A percentile compares a stretch with the other conserved stretches of the same genome.
Evolutionary conservation across 2,329 filamentous ascomycete species (phyloP).

Genomic region (Aspergillus awamori): DNA sequence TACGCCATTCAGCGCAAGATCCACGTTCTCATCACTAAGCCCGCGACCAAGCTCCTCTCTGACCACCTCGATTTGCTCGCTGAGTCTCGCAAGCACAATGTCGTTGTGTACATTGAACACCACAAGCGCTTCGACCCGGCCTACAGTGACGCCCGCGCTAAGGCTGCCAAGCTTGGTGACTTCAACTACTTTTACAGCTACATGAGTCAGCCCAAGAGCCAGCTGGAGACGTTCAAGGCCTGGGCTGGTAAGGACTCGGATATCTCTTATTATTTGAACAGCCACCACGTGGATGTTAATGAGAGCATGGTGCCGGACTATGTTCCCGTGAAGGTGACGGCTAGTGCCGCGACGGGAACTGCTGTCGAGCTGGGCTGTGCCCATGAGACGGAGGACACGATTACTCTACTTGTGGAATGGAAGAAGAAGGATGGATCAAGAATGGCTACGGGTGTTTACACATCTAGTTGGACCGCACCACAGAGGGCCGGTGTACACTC

Average conservation of each 20-base stretch:
- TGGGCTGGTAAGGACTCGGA: slow-evolving; percentile 92
- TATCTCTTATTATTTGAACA: slow-evolving; percentile 96
- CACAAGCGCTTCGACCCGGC: slow-evolving; percentile 96
- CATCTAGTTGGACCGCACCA: slow-evolving; percentile 91
- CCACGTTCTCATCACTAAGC: slow-evolving; percentile 66
- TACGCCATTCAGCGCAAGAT: slow-evolving; percentile 87
- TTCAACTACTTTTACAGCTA: slow-evolving; percentile 99
- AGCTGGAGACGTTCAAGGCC: slow-evolving; percentile 91
- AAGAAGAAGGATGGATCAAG: slow-evolving; percentile 69
- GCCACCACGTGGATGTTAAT: slow-evolving; percentile 89
- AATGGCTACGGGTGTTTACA: slow-evolving; percentile 85
- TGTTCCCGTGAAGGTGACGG: slow-evolving; percentile 74
- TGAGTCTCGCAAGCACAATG: slow-evolving; percentile 15
- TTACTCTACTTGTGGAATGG: slow-evolving; percentile 89
- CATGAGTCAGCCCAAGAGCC: slow-evolving; percentile 90
- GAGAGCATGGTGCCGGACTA: slow-evolving; percentile 89
- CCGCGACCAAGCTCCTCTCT: slow-evolving; percentile 15
- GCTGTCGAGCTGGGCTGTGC: slow-evolving; percentile 78
- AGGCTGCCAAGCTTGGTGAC: slow-evolving; percentile 76
- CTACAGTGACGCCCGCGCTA: slow-evolving; percentile 82
- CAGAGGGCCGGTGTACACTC: slow-evolving; percentile 93
- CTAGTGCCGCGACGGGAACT: slow-evolving; percentile 78
- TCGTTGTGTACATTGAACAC: slow-evolving; percentile 51
- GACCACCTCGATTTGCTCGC: slow-evolving; percentile 16
- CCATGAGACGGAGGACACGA: slow-evolving; percentile 85